Base-by-base conservation (phyloP, 192 early-diverging fungal species). In the Podila minutissima region DNA sequence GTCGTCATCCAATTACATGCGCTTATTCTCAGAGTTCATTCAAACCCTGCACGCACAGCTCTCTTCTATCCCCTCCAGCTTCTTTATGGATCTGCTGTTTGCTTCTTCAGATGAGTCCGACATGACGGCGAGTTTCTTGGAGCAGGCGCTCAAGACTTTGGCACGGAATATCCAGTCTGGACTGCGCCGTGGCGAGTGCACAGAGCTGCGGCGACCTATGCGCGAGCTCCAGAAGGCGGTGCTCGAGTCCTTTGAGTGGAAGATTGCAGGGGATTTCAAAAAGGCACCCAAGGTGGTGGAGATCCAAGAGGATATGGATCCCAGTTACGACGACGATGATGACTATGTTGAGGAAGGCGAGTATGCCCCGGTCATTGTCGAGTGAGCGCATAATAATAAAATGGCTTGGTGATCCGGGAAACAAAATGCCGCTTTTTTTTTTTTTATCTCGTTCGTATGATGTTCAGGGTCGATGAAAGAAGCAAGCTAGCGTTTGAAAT, bases 301-400 rank as follows among this genome's bases (percentile, higher is more conserved):
- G 35, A 37, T 67, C 11, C 74, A 65, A 0, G 62, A 33, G 22
- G 66, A 71, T 53, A 69, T 59, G 15, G 61, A 66, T 49, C 33
- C 46, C 13, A 8, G 24, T 22, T 46, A 49, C 38, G 41, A 50
- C 20, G 75, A 82, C 8, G 82, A 83, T 50, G 83, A 85, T 22
- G 86, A 88, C 9, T 89, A 92, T 62, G 71, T 60, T 1, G 93
- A 92, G 51, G 88, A 89, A 33, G 91, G 90, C 51, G 91, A 92
- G 74, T 90, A 90, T 75, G 93, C 92, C 7, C 92, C 92, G 5
- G 86, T 89, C n/a, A 83, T 93, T 22, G 90, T 93, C 3, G 87
- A 91, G 51, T 82, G 85, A 64, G 32, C 26, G 17, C 24, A 48
- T 24, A 46, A 4, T 17, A 46, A 46, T 46, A 46, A 46, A 46